Evolutionary conservation across 768 basidiomycete species (phyloP).

Genomic region (Cubamyces sp.): DNA sequence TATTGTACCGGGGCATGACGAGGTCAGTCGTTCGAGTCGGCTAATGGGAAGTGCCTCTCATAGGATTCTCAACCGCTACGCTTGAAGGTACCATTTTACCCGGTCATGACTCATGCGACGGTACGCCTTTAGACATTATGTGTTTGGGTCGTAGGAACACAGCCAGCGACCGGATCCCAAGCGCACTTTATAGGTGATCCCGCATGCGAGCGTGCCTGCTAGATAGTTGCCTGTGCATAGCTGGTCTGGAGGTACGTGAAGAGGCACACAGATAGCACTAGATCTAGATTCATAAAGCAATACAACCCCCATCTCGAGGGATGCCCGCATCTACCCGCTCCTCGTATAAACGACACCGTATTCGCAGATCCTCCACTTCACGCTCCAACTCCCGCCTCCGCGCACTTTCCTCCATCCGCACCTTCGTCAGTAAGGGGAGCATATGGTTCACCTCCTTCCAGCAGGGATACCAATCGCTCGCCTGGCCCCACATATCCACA

Average conservation of each 20-base stretch:
- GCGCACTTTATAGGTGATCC: too few species aligned
- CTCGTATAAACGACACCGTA: constrained; percentile 48
- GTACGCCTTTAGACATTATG: too few species aligned
- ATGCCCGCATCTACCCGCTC: constrained; percentile 33
- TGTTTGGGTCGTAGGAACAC: too few species aligned
- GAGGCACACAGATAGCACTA: background rate
- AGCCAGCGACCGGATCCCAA: too few species aligned
- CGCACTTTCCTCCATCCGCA: constrained; percentile 50
- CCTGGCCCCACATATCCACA: constrained; percentile 12
- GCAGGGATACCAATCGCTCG: constrained; percentile 31
- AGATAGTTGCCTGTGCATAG: too few species aligned
- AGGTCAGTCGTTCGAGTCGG: constrained; percentile 67
- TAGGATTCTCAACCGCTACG: too few species aligned
- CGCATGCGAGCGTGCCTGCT: too few species aligned
- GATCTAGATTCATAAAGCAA: constrained; percentile 31
- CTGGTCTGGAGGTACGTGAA: too few species aligned
- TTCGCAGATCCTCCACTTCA: constrained; percentile 56
- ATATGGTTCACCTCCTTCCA: constrained; percentile 50
- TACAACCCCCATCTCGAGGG: constrained; percentile 35
- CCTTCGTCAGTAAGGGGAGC: constrained; percentile 48
- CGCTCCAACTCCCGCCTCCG: constrained; percentile 41
- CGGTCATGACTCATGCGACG: too few species aligned
- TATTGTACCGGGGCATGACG: too few species aligned
- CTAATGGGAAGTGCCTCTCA: constrained; percentile 37
- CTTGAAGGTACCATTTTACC: too few species aligned